A percentile compares a stretch with the other conserved stretches of the same genome.
Conservation (phyloP, 345 rosid genomes). For the Hibiscus syriacus region DNA sequence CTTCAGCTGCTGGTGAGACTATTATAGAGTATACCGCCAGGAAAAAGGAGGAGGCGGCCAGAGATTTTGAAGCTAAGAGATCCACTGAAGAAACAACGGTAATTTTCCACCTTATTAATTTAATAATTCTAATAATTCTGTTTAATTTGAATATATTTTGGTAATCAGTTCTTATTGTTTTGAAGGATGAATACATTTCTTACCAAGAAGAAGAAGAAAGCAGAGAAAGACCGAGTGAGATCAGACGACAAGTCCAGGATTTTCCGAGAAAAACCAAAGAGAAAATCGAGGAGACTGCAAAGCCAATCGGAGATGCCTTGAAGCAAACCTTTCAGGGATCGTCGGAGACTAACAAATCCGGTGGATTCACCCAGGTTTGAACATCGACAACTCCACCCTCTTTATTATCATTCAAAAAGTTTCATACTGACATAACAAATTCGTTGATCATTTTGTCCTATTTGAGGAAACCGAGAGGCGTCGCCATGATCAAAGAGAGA, state of each 20-base stretch:
- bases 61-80: conserved; percentile 29
- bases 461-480: not conserved
- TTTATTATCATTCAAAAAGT: no score
- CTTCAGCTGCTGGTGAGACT: no score
- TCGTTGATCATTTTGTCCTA: not conserved
- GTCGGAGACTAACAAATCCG: not conserved
- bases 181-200: not conserved
- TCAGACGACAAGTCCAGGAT: no score
- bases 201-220: not conserved
- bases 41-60: conserved; percentile 63
- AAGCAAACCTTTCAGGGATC: not conserved
- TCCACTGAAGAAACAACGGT: conserved; percentile 24
- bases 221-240: no score
- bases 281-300: no score
- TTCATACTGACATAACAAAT: not conserved
- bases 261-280: no score
- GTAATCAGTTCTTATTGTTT: no score
- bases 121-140: no score
- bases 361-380: not conserved
- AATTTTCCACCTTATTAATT: no score
- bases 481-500: no score
- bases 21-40: conserved; percentile 55
- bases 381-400: not conserved
- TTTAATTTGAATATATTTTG: no score
- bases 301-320: not conserved